These are phyloP conservation scores for Aspergillus neotritici DNA, from an alignment of 2,329 filamentous ascomycete species.

Conservation along the genomic window DNA sequence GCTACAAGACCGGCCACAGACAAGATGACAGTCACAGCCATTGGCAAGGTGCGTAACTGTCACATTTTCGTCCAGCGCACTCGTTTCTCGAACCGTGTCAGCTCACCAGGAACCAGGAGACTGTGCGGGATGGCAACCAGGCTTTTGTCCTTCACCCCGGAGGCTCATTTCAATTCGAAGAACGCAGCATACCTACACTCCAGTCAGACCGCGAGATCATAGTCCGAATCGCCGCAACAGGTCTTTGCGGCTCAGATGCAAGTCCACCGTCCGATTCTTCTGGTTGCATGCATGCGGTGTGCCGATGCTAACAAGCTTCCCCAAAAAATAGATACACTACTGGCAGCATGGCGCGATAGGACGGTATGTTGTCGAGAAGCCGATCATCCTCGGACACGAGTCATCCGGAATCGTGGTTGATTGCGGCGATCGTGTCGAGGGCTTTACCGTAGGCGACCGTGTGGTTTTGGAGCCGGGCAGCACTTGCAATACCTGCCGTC, in stretches of 20 bases:
- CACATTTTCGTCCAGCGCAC: not conserved
- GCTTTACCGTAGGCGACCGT: conserved; percentile 57
- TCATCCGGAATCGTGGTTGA: conserved; percentile 59
- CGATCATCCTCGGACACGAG: conserved; percentile 57
- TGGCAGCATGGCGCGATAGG: conserved; percentile 37
- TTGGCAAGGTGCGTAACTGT: too few relatives aligned
- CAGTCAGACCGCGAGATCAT: conserved; percentile 59
- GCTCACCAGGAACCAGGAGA: too few relatives aligned
- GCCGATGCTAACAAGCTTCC: not conserved
- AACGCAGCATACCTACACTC: conserved; percentile 14
- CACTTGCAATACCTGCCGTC: conserved; percentile 62
- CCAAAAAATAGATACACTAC: conserved; percentile 34
- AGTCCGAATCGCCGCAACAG: conserved; percentile 71
- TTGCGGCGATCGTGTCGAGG: conserved; percentile 51
- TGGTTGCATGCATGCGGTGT: too few relatives aligned
- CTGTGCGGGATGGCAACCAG: conserved; percentile 4
- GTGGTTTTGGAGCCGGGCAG: conserved; percentile 71
- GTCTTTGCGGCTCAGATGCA: conserved; percentile 78
- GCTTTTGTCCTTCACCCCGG: conserved; percentile 18
- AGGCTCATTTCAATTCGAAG: conserved; percentile 18
- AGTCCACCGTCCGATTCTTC: conserved; percentile 16
- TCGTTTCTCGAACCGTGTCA: too few relatives aligned
- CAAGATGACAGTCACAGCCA: too few relatives aligned
- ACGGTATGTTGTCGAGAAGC: conserved; percentile 29
- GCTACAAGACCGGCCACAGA: too few relatives aligned